A percentile compares a stretch with the other conserved stretches of the same genome.
phyloP scores from a whole-genome alignment of 306 rosid species.

The Vigna radiata region DNA sequence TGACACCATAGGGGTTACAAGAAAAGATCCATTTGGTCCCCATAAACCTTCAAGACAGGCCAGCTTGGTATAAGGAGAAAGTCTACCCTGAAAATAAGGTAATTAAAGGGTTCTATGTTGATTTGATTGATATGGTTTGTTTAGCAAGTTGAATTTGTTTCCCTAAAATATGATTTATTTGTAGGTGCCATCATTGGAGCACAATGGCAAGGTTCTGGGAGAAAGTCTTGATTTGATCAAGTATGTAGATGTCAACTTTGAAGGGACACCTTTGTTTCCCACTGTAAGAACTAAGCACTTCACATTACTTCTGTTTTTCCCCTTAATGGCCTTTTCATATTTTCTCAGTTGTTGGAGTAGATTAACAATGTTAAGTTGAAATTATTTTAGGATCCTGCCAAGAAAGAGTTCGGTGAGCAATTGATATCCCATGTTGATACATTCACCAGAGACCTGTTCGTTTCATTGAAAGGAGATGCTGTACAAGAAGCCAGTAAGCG shows the following conservation, averaged over 20 bases:
- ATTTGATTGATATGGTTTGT: neutral
- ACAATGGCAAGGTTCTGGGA: slow-evolving; percentile 77
- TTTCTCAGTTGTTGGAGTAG: slow-evolving; percentile 2
- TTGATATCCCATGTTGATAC: slow-evolving; percentile 60
- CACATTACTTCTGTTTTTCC: neutral
- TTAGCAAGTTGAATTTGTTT: neutral
- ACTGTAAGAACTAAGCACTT: slow-evolving; percentile 50
- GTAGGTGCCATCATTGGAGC: slow-evolving; percentile 91
- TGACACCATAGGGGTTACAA: slow-evolving; percentile 64
- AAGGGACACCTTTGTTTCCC: slow-evolving; percentile 64
- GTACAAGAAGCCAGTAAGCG: slow-evolving; percentile 52
- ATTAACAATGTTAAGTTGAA: slow-evolving; percentile 10
- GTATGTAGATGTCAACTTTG: slow-evolving; percentile 66
- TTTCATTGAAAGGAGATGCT: slow-evolving; percentile 59
- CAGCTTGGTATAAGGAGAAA: slow-evolving; percentile 92
- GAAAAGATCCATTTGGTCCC: slow-evolving; percentile 77
- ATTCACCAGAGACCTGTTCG: slow-evolving; percentile 37
- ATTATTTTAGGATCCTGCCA: slow-evolving; percentile 65
- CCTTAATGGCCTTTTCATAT: neutral
- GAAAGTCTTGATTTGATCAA: slow-evolving; percentile 91
- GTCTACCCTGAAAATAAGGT: slow-evolving; percentile 78
- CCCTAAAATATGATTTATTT: neutral
- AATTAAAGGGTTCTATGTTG: neutral
- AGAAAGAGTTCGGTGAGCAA: slow-evolving; percentile 68
- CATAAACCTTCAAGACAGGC: slow-evolving; percentile 67